Base-by-base conservation (phyloP, 176 grass and related monocot genomes). In the Triticum urartu region DNA sequence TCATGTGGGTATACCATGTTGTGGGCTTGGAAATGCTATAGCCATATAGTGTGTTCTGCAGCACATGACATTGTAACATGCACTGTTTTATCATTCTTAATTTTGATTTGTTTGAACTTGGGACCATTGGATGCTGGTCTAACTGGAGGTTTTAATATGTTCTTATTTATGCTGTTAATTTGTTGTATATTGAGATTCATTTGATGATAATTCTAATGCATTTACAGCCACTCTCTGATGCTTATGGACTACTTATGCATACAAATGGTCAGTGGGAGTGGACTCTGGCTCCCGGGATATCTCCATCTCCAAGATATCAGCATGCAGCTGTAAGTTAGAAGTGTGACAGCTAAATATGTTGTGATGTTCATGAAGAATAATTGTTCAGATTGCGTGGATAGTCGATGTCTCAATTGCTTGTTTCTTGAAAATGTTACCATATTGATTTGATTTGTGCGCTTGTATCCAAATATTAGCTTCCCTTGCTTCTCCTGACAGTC, bases 211-310 rank as follows among this genome's bases (percentile, higher is more conserved):
- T 72, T 73, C 84, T 32, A 89, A 81, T 90, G 43, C 18, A 67
- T 86, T 58, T 90, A 61, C 90, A 99, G 97, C 87, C 97, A 25
- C 90, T 92, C 60, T 94, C 94, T 73, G 97, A 99, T 90, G 97
- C 97, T 64, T 99, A 99, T 81, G 97, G 97, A 86, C 89, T 99
- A 38, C 84, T 99, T 75, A 99, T 99, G 97, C 97, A 99, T 88
- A 99, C 94, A 73, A 99, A 94, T 91, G 94, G 94, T 34, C 89
- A 90, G 62, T 99, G 97, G 97, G 97, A 99, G 79, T 99, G 97
- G 97, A 99, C 97, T 91, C 87, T 99, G 50, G 97, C 97, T 84
- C 97, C 97, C 83, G 94, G 97, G 59, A 65, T 94, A 77, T 96
- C 97, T 82, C 97, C 97, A 78, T 99, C 97, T 89, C 94, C 94